Evolutionary conservation across 306 rosid species (phyloP).

Genomic region (Trifolium dubium): DNA sequence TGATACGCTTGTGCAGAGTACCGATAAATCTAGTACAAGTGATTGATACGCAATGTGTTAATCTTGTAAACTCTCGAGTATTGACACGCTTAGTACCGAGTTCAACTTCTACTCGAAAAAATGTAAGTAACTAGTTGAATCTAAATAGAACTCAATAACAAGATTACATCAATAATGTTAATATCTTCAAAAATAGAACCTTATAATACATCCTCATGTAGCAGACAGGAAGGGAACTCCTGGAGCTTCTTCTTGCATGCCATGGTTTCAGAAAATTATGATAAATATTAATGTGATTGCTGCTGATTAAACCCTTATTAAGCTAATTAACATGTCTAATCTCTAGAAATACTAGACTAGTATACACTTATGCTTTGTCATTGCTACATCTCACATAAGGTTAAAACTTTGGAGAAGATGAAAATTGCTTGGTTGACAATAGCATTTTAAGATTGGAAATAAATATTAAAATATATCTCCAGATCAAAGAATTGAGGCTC

Average conservation of each 20-base stretch:
- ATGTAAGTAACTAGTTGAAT: no score
- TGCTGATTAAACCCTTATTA: slow-evolving; percentile 23
- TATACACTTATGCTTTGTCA: slow-evolving; percentile 38
- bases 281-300: slow-evolving; percentile 14
- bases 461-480: neutral
- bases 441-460: slow-evolving; percentile 41
- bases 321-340: slow-evolving; percentile 18
- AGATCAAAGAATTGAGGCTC: slow-evolving; percentile 3
- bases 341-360: slow-evolving; percentile 24
- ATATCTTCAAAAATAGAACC: neutral
- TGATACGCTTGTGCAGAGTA: no score
- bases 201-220: neutral
- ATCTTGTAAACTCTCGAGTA: no score
- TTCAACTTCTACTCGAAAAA: no score
- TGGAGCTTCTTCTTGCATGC: slow-evolving; percentile 5
- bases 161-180: neutral
- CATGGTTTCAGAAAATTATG: slow-evolving; percentile 1
- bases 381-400: slow-evolving; percentile 33
- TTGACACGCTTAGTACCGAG: no score
- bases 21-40: no score
- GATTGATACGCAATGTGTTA: no score
- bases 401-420: neutral
- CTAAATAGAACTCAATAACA: neutral
- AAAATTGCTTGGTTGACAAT: slow-evolving; percentile 38
- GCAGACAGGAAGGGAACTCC: neutral